Conservation (phyloP, 768 basidiomycete species). For the Tylopilus sp. region DNA sequence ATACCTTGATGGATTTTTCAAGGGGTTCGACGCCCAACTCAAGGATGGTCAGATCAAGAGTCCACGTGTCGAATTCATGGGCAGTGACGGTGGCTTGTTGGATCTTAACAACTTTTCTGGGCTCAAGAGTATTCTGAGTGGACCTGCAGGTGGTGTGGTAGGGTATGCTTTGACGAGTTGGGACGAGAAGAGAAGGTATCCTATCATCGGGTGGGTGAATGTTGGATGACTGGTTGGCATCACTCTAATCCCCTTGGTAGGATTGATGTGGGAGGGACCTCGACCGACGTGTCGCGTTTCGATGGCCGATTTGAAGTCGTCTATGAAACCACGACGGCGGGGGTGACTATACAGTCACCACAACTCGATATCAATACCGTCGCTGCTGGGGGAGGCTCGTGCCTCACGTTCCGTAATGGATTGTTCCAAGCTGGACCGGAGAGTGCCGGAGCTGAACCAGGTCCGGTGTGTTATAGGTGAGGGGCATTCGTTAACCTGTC, state of each 20-base stretch:
- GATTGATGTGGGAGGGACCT: constrained; percentile 92
- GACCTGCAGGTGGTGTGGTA: constrained; percentile 94
- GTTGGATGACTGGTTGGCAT: not conserved
- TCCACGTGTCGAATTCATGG: constrained; percentile 92
- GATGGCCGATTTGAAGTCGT: constrained; percentile 89
- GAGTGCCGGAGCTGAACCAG: constrained; percentile 91
- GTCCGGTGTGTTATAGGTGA: constrained; percentile 89
- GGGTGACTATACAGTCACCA: constrained; percentile 87
- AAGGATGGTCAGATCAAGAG: constrained; percentile 54
- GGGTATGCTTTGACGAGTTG: constrained; percentile 90
- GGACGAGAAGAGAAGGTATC: constrained; percentile 65
- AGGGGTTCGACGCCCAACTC: constrained; percentile 77
- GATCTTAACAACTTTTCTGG: constrained; percentile 86
- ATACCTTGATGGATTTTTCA: constrained; percentile 90
- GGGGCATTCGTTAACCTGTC: constrained; percentile 13
- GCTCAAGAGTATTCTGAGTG: constrained; percentile 88
- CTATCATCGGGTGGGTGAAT: constrained; percentile 75
- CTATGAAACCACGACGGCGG: constrained; percentile 94
- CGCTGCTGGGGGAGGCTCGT: constrained; percentile 92
- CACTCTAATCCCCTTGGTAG: constrained; percentile 34
- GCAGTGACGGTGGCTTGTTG: constrained; percentile 83
- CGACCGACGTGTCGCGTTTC: constrained; percentile 92
- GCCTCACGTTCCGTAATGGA: constrained; percentile 85
- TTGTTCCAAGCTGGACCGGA: constrained; percentile 90
- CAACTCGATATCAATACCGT: constrained; percentile 96